Evolutionary conservation across 306 rosid genomes (phyloP).

Genomic region (Cicer yamashitae): DNA sequence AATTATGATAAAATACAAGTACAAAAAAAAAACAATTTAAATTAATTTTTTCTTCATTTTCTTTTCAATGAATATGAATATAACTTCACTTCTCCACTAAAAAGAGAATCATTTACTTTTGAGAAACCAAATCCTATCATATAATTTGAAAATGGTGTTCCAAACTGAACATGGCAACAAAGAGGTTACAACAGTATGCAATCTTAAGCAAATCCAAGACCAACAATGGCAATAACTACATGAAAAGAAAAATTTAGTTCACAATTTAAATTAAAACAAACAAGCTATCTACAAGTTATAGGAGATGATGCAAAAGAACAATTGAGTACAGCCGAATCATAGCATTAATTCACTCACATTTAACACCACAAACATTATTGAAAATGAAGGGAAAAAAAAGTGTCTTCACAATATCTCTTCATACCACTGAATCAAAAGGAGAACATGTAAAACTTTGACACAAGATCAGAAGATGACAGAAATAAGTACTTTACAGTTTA

Average conservation of each 20-base stretch:
- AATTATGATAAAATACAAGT: not conserved
- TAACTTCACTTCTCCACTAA: not conserved
- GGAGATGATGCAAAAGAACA: conserved; percentile 31
- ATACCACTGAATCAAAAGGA: conserved; percentile 30
- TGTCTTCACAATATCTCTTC: conserved; percentile 42
- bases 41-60: not conserved
- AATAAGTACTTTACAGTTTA: conserved; percentile 39
- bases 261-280: conserved; percentile 39
- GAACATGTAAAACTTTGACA: conserved; percentile 40
- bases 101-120: not conserved
- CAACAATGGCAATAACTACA: not conserved
- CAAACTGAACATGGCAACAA: not conserved
- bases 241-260: conserved; percentile 17
- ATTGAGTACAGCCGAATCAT: conserved; percentile 39
- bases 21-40: no score
- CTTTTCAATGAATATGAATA: conserved; percentile 1
- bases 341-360: conserved; percentile 41
- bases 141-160: not conserved
- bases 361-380: conserved; percentile 39
- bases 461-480: conserved; percentile 22
- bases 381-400: not conserved
- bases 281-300: conserved; percentile 55
- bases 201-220: not conserved
- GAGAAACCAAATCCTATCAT: not conserved
- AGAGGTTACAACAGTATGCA: not conserved